These are phyloP conservation scores for Schrenkiella parvula DNA, from an alignment of 345 rosid genomes.

Conservation along the genomic window DNA sequence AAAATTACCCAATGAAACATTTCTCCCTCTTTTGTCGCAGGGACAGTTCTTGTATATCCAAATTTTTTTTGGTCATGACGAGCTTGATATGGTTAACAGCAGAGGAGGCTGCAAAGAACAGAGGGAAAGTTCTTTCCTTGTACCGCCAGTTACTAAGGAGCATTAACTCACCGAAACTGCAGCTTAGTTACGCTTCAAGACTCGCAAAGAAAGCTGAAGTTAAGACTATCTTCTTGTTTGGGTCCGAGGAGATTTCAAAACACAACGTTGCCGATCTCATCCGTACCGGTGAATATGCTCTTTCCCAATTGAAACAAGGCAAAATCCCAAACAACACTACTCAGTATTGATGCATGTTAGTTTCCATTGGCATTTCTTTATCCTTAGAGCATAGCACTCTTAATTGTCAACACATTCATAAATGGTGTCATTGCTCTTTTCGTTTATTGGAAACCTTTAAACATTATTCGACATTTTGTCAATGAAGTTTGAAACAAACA, in stretches of 20 bases:
- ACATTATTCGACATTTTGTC: background rate
- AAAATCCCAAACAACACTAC: conserved; percentile 42
- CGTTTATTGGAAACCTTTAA: background rate
- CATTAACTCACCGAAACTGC: conserved; percentile 50
- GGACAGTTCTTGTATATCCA: background rate
- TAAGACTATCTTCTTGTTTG: conserved; percentile 48
- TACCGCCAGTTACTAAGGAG: conserved; percentile 54
- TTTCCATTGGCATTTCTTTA: background rate
- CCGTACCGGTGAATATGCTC: conserved; percentile 49
- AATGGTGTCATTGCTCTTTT: background rate
- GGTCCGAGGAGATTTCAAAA: conserved; percentile 46
- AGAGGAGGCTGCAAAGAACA: conserved; percentile 49
- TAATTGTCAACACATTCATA: background rate
- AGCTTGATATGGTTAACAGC: conserved; percentile 54
- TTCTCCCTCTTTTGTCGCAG: background rate
- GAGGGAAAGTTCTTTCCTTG: conserved; percentile 47
- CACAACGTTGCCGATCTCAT: conserved; percentile 56
- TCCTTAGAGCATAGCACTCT: background rate
- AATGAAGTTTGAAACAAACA: background rate
- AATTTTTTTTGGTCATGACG: background rate
- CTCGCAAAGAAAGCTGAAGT: conserved; percentile 59
- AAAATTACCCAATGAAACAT: conserved; percentile 17
- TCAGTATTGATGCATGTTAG: conserved; percentile 29
- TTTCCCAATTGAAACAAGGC: conserved; percentile 48
- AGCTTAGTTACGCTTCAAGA: conserved; percentile 54